phyloP scores from a whole-genome alignment of 768 basidiomycete genomes.

The Rhodotorula toruloides region DNA sequence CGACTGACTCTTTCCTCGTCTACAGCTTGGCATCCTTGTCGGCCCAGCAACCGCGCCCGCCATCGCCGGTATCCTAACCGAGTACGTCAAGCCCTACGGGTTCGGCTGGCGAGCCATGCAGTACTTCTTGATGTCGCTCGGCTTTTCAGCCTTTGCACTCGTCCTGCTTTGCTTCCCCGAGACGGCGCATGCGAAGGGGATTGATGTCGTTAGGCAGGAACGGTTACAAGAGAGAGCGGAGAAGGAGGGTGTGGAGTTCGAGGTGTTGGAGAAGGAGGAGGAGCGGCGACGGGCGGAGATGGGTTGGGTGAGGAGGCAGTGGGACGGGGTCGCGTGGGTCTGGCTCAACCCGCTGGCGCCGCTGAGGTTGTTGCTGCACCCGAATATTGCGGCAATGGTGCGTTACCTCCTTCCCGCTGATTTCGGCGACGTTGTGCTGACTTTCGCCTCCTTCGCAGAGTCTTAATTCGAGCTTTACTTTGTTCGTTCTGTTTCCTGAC shows the following conservation, averaged over 20 bases:
- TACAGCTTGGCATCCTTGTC: slow-evolving; percentile 19
- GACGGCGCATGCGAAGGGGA: slow-evolving; percentile 20
- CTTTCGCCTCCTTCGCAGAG: neutral
- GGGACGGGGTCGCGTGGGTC: neutral
- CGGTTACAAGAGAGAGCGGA: neutral
- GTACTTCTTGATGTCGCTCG: slow-evolving; percentile 35
- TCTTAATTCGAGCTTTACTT: slow-evolving; percentile 5
- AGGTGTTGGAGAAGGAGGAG: neutral
- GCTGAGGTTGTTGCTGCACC: slow-evolving; percentile 10
- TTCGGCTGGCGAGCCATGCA: slow-evolving; percentile 40
- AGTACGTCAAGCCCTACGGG: slow-evolving; percentile 25
- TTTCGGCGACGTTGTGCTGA: neutral
- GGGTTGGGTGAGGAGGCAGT: neutral
- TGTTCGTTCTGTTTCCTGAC: neutral
- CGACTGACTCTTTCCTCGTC: neutral
- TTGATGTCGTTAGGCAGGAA: slow-evolving; percentile 12
- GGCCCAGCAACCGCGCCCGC: slow-evolving; percentile 9
- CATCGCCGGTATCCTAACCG: slow-evolving; percentile 21
- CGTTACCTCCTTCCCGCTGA: neutral
- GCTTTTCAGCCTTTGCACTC: slow-evolving; percentile 19
- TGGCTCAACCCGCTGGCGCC: slow-evolving; percentile 23
- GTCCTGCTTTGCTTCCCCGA: slow-evolving; percentile 32
- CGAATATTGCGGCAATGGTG: slow-evolving; percentile 24
- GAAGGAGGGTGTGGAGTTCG: neutral
- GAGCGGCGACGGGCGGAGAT: neutral